Base-by-base conservation (phyloP, 345 rosid species). In the Brassica nigra region DNA sequence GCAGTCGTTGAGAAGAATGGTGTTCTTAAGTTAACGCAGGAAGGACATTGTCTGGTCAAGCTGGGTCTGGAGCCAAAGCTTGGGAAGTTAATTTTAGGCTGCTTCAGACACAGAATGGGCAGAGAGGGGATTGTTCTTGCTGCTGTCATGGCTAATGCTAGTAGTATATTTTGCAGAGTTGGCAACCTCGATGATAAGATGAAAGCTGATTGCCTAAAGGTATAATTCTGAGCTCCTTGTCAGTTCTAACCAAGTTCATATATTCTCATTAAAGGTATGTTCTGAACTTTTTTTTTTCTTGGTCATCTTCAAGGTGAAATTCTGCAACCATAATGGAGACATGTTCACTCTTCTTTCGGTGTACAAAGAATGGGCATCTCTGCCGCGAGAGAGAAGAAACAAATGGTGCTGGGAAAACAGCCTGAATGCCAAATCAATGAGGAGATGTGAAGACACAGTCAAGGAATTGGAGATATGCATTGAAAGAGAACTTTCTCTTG, bases 381-480 rank as follows among this genome's bases (percentile, higher is more conserved):
- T 87, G 74, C 85, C 83, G 6, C 73, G 8, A 59, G 86, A 85
- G 31, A 78, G 68, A 83, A 84, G 89, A 89, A 92, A 86, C 73
- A 85, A 78, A 69, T 94, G 97, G 97, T 94, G 98, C 78, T 92
- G 95, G 98, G 92, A 92, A 8, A 92, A 92, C 76, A 89, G 98
- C 74, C 83, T 94, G 63, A 94, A 94, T 85, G 98, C 98, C 23
- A 94, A 94, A 77, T 81, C 97, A 8, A 87, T 95, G 97, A 83
- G 99, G 74, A 89, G 97, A 79, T 95, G 97, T 83, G 86, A 87
- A 44, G 97, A 92, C 33, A 86, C 95, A 4, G 86, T 95, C 34
- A 82, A 78, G 59, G 97, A 95, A 77, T 81, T 92, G 78, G 92
- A 90, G 78, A 76, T 34, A 58, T 88, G 93, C 85, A 86, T 94